Conservation (phyloP, 371 early-diverging fungal species). For the Actinomortierella ambigua region DNA sequence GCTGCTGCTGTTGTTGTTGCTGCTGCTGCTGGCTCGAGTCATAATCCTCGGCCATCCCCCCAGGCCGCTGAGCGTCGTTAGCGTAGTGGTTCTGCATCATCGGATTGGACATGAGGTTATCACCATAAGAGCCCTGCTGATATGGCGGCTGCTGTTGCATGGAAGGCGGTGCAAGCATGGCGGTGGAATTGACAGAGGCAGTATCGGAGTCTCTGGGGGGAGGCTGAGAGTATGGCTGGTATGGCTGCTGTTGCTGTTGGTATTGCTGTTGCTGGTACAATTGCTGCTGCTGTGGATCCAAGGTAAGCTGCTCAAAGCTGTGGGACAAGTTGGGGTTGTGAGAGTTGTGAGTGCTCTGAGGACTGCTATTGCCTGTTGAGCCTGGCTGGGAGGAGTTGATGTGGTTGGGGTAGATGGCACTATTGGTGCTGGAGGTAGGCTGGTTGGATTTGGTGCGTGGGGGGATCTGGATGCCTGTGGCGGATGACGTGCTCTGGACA, state of each 20-base stretch:
- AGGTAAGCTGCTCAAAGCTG: not conserved
- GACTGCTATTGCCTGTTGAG: constrained; percentile 9
- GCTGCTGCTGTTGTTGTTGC: constrained; percentile 2
- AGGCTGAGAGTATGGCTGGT: not conserved
- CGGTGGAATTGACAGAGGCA: constrained; percentile 8
- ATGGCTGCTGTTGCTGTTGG: constrained; percentile 11
- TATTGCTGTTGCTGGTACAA: constrained; percentile 5
- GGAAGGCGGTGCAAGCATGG: constrained; percentile 7
- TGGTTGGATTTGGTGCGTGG: constrained; percentile 17
- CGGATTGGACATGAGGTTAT: not conserved
- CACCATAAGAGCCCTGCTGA: constrained; percentile 1
- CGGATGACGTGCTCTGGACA: constrained; percentile 5
- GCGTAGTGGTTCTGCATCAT: constrained; percentile 13
- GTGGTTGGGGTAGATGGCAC: constrained; percentile 13
- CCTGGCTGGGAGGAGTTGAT: constrained; percentile 9
- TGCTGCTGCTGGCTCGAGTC: constrained; percentile 3
- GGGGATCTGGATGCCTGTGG: constrained; percentile 13
- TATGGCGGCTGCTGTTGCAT: not conserved
- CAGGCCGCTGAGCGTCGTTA: constrained; percentile 5
- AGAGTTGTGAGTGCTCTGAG: not conserved
- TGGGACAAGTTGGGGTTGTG: not conserved
- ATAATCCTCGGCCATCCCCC: constrained; percentile 3
- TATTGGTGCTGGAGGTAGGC: constrained; percentile 14
- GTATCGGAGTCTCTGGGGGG: constrained; percentile 7
- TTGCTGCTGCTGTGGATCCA: constrained; percentile 8